Evolutionary conservation across 148 eudicot genomes (phyloP), one percentile per base, ranked within the genome.

Genomic region (Simmondsia chinensis): DNA sequence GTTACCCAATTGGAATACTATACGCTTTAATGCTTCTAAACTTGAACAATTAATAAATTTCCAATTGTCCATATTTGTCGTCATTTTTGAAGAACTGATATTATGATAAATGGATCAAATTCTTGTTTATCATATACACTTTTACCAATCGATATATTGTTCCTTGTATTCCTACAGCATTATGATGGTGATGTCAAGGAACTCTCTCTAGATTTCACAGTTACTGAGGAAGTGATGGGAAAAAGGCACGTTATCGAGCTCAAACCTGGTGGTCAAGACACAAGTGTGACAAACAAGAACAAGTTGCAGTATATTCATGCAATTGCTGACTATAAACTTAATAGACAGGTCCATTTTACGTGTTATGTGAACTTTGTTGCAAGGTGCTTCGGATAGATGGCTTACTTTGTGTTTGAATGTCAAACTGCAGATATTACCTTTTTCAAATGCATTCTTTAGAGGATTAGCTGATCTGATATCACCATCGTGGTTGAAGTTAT

Each of bases 281-380:
- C 55, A 11, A 58, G 31, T 39, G 95, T 89, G 52, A 81, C 87
- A 38, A 78, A 84, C 68, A 95, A 89, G 52, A 89, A 84, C 75
- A 89, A 81, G 75, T 66, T 84, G 65, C 97, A 84, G 60, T 89
- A 89, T 46, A 64, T 89, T 63, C 84, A 89, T 84, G 97, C 97
- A 57, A 81, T 89, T 47, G 97, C 95, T 54, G 95, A 89, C 37
- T 89, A 84, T 68, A 89, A 89, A 70, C 93, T 89, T 51, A 89
- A 89, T 34, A 76, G 97, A 31, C 97, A 89, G 93, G 97, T 88
- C 45, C 29, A 28, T 57, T 15, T 45, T 21, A n/a, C 24, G 53
- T 50, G 20, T 33, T 15, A 18, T 41, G 43, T 43, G 23, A 35
- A 37, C 20, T 28, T 18, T 15, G 14, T 43, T 15, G 30, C 54